phyloP scores from a whole-genome alignment of 1,284 basidiomycete species.

The Thelephora terrestris region DNA sequence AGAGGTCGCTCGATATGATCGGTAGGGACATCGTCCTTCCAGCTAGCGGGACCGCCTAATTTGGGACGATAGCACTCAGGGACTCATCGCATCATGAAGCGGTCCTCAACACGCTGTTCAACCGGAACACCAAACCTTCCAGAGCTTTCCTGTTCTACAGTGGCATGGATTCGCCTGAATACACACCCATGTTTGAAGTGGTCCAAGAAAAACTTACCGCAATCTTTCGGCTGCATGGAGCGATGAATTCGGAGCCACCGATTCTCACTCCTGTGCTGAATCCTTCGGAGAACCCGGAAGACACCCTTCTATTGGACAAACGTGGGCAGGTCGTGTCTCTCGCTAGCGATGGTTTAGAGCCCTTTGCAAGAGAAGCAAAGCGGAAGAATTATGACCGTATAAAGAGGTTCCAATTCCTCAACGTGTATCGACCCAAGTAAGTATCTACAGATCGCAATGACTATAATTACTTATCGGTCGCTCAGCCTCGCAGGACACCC shows the following conservation, averaged over 20 bases:
- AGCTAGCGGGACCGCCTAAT: conserved; percentile 1
- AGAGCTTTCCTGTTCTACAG: conserved; percentile 77
- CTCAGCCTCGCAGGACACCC: conserved; percentile 62
- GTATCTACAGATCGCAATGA: conserved; percentile 11
- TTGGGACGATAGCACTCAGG: conserved; percentile 40
- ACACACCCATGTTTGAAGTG: conserved; percentile 65
- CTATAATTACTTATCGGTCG: conserved; percentile 1
- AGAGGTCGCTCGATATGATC: conserved; percentile 70
- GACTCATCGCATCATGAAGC: conserved; percentile 68
- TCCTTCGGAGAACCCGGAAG: conserved; percentile 47
- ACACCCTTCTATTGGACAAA: conserved; percentile 70
- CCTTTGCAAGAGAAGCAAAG: conserved; percentile 82
- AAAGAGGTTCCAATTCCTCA: conserved; percentile 82
- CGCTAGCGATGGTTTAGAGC: conserved; percentile 68
- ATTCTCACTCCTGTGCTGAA: conserved; percentile 68
- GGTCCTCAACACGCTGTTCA: conserved; percentile 62
- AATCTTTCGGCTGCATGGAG: conserved; percentile 84
- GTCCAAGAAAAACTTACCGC: conserved; percentile 69
- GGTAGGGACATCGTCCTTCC: conserved; percentile 31
- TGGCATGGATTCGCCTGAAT: conserved; percentile 58
- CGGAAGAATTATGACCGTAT: conserved; percentile 67
- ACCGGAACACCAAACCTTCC: conserved; percentile 53
- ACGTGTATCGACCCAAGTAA: conserved; percentile 60
- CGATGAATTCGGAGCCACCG: conserved; percentile 78
- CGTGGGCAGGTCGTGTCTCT: conserved; percentile 77